Base-by-base conservation (phyloP, 2,329 filamentous ascomycete genomes). In the Raffaelea arxii region DNA sequence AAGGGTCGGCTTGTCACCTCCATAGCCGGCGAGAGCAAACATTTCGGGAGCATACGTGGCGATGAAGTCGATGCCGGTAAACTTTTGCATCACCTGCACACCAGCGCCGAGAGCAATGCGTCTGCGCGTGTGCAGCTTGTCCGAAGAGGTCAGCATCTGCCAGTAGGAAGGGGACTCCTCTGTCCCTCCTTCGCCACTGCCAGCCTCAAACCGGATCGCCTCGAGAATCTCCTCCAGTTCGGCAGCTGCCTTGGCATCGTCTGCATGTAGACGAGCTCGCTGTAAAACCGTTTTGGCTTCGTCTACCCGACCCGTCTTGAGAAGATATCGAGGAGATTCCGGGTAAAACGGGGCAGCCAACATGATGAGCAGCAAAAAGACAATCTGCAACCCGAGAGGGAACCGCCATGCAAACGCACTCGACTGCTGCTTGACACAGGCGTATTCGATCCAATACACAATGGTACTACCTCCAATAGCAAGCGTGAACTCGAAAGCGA, bases 241-340 rank as follows among this genome's bases (percentile, higher is more conserved):
- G 14, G 10, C 38, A 6, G 14, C 12, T 4, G 16, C 22, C 21
- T 4, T 3, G 6, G 11, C 38, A 9, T 25, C 38, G 6, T 24
- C 21, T 14, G 4, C 25, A 23, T 25, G 7, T 7, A 40, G 37
- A 12, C 38, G 38, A 4, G 21, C n/a, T 6, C 21, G 19, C 22
- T 6, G 9, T 49, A 85, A 68, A 5, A 76, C 71, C 6, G 68
- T 61, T 16, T 72, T 61, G 1, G 77, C 76, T 48, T 80, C 67
- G 12, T 78, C 72, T 12, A 71, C 65, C n/a, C 73, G 71, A 47
- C 76, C 72, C 46, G 77, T 54, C 11, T 69, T 58, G 19, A 75
- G 56, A n/a, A 75, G 57, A 67, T 69, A 78, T 27, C 73, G 65
- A 1, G 73, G 73, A 1, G 66, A 71, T 51, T 77, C 74, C 1